Evolutionary conservation across 352 stramenopile genomes (phyloP).

Genomic region (Phytophthora brassicae): DNA sequence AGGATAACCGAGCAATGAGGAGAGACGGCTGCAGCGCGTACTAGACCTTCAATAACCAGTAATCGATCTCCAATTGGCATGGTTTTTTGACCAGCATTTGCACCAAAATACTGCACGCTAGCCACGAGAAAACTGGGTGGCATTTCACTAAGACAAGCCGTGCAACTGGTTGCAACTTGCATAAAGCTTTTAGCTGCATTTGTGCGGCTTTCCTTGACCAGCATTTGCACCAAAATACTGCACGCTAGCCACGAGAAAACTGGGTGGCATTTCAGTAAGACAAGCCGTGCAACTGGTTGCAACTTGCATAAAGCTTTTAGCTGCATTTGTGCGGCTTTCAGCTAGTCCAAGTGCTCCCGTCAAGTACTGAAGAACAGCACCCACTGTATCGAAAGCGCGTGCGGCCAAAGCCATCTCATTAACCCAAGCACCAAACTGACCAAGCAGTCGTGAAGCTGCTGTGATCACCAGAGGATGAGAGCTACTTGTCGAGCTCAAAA

Average conservation of each 20-base stretch:
- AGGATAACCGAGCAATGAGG: conserved; percentile 53
- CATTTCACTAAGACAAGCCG: conserved; percentile 47
- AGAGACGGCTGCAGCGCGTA: conserved; percentile 52
- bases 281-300: conserved; percentile 47
- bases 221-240: conserved; percentile 39
- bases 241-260: conserved; percentile 43
- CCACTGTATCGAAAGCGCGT: conserved; percentile 42
- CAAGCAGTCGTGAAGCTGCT: conserved; percentile 49
- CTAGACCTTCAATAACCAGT: conserved; percentile 65
- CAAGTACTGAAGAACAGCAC: conserved; percentile 57
- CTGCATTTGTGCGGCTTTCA: conserved; percentile 46
- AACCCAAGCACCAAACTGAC: conserved; percentile 64
- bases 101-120: conserved; percentile 49
- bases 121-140: conserved; percentile 42
- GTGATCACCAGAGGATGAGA: conserved; percentile 48
- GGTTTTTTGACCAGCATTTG: conserved; percentile 11
- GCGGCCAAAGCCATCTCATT: conserved; percentile 38
- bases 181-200: conserved; percentile 75
- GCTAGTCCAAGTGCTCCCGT: conserved; percentile 40
- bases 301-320: conserved; percentile 78
- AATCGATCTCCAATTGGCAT: conserved; percentile 61
- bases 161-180: conserved; percentile 61
- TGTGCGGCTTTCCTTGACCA: conserved; percentile 37
- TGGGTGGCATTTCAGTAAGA: conserved; percentile 49
- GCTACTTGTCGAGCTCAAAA: conserved; percentile 33